Evolutionary conservation across 192 early-diverging fungal species (phyloP), one percentile per base, ranked within the genome.

Genomic region (Haplosporangium gracile): DNA sequence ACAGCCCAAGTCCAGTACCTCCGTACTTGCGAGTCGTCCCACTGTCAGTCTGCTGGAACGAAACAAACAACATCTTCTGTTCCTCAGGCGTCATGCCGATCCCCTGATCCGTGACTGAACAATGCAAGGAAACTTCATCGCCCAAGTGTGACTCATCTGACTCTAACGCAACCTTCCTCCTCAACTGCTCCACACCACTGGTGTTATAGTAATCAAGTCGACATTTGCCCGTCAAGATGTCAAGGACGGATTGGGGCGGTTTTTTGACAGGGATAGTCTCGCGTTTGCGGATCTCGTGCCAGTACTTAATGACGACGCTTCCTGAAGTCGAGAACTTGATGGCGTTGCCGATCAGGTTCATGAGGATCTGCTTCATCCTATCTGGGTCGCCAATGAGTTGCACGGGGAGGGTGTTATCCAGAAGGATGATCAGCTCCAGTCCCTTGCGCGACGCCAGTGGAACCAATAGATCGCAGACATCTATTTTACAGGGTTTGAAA

Each of bases 281-380:
- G 40, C 75, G 69, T 51, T 72, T 82, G 6, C 74, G 68, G 16
- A 65, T 10, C 65, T 77, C 72, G 34, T 86, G 84, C 84, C 84
- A 86, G 26, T 86, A 86, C 22, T 77, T 80, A 72, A 86, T 71
- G 39, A 86, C 79, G 0, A 86, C 79, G 34, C 55, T 81, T 24
- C 84, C 84, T 5, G 79, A 77, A 29, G 76, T 81, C 10, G 84
- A 86, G 45, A 86, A 91, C 78, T 97, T 96, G 76, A 96, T 88
- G 24, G 94, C 92, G 77, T 96, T 96, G 42, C 93, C 93, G 2
- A 94, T 90, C 36, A 96, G 81, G 71, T 96, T 96, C 65, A 93
- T 95, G 36, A 96, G 75, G 24, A 95, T 89, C 87, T 96, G 95
- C 39, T 93, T 89, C 63, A 95, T 80, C 13, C 95, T 86, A 57